Evolutionary conservation across 1,139 yeast genomes (phyloP).

Genomic region (Candida labiduridarum): DNA sequence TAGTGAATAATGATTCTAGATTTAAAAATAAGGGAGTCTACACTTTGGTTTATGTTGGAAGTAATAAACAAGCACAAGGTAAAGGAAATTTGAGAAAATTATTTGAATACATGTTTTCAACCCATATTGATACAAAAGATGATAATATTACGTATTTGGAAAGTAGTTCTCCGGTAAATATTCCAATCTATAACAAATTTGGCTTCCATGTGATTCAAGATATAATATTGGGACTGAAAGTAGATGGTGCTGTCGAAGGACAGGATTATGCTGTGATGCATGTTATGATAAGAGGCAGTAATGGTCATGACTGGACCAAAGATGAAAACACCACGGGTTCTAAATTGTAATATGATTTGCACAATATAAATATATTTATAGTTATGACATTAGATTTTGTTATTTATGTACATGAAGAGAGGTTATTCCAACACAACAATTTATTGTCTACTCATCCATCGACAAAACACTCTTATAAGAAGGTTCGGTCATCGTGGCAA

Average conservation of each 20-base stretch:
- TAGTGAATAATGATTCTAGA: constrained; percentile 33
- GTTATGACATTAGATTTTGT: constrained; percentile 2
- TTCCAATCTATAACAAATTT: constrained; percentile 60
- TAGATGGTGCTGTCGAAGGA: constrained; percentile 37
- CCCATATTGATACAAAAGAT: constrained; percentile 49
- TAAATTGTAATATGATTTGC: constrained; percentile 22
- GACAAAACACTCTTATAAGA: constrained; percentile 66
- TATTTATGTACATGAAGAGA: constrained; percentile 2
- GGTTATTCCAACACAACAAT: not conserved
- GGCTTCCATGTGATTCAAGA: constrained; percentile 56
- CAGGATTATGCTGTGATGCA: constrained; percentile 57
- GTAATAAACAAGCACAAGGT: constrained; percentile 60
- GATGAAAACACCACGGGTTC: constrained; percentile 18
- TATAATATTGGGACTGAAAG: constrained; percentile 49
- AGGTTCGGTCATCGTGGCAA: constrained; percentile 50
- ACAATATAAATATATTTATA: constrained; percentile 2
- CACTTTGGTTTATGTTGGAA: constrained; percentile 66
- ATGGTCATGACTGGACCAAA: constrained; percentile 42
- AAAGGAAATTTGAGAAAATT: constrained; percentile 65
- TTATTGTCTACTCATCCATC: constrained; percentile 48
- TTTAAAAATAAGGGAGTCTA: constrained; percentile 45
- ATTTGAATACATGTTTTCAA: constrained; percentile 56
- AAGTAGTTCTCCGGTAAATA: constrained; percentile 53
- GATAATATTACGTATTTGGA: constrained; percentile 56
- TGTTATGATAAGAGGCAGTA: constrained; percentile 55